Evolutionary conservation across 495 filamentous ascomycete species (phyloP), one percentile per base, ranked within the genome.

Genomic region (Daldinia bambusicola): DNA sequence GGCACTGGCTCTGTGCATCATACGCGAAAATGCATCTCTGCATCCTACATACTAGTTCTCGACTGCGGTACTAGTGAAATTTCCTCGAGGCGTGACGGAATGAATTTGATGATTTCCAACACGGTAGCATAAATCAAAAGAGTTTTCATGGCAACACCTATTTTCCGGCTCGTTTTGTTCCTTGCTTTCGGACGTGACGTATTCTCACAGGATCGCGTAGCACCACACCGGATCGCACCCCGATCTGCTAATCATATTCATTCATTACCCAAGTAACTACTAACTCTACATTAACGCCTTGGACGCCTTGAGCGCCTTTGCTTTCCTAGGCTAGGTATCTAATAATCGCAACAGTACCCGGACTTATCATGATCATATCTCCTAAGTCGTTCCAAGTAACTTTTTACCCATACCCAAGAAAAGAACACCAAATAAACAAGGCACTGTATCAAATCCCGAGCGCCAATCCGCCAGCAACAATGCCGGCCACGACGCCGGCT

Each of bases 51-150:
- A 55, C 67, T 70, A 62, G 64, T 68, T 43, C 53, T 41, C 65
- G 65, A 65, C 40, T n/a, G 50, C 48, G 55, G 61, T 50, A 68
- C 41, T 63, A 59, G 64, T 36, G 62, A 53, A 45, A 48, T 69
- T 70, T 67, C 60, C 41, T 70, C 71, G 67, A 74, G 71, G 67
- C 71, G 71, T 70, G 67, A 63, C 45, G 66, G 71, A 70, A 74
- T 72, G 65, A 59, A 73, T 62, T 68, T 64, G 31, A 74, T 53
- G 71, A 70, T 70, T 74, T 74, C 71, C 67, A 36, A 51, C 67
- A 67, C 63, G 67, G 67, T 74, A 70, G 67, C 71, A 74, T 74
- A 63, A 74, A 70, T 70, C 62, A 66, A 74, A 74, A 67, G 71
- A 74, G 71, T 74, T 70, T 62, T 56, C 59, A 70, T 55, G 71